Base-by-base conservation (phyloP, 2,329 filamentous ascomycete genomes). In the Cordyceps militaris region DNA sequence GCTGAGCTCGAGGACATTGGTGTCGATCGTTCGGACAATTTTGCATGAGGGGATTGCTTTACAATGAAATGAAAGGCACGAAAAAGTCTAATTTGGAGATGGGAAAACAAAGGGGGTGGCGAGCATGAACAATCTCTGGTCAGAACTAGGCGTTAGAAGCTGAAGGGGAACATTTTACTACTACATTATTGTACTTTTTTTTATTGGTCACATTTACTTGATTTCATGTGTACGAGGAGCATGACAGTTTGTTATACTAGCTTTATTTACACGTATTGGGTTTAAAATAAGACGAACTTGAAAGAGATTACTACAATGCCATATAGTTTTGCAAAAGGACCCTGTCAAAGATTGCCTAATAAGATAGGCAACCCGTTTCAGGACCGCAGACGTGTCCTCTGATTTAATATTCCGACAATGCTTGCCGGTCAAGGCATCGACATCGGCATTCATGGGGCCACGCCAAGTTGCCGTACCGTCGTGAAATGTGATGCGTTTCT, bases 1-100 rank as follows among this genome's bases (percentile, higher is more conserved):
- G 91, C 92, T 1, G 93, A 99, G 77, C 74, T 99, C 70, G 94
- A 99, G 76, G 93, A 99, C 73, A 89, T 96, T 43, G 96, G 92
- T 84, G 92, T 97, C 48, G 94, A 99, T 72, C 81, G 91, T 66
- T 84, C 84, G 62, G 93, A 99, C 76, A 93, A 92, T 71, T 96
- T 99, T 77, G 93, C 91, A 66, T 97, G 82, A 79, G 14, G 34
- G 34, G 34, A 47, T 6, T 49, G 19, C 9, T 6, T 23, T 19
- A 6, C 1, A 8, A 8, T 19, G n/a, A 42, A 21, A 42, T 42
- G 13, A 42, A 13, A 54, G 34, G n/a, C n/a, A n/a, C n/a, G n/a
- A n/a, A 32, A 46, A 55, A 32, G 19, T 23, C 5, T 9, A 40
- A 19, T 49, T 43, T 21, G 9, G 48, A 38, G 10, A 38, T 19